These are phyloP conservation scores for Hypoxylon sp. DNA, from an alignment of 2,329 filamentous ascomycete species.

Conservation along the genomic window DNA sequence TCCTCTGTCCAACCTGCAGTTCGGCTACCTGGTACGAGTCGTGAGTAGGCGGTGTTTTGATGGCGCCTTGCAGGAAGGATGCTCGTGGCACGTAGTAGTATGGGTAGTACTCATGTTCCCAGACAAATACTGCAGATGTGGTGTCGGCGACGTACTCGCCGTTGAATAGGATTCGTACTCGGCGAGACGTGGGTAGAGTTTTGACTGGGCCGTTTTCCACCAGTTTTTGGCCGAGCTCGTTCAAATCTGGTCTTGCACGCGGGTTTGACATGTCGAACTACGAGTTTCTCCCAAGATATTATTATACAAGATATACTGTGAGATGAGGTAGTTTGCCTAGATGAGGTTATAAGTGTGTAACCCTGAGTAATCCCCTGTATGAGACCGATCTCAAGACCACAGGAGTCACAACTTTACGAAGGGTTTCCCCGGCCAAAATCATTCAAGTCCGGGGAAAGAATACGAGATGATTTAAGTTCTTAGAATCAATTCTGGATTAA, in stretches of 20 bases:
- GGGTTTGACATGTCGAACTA: constrained; percentile 32
- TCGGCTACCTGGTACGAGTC: constrained; percentile 44
- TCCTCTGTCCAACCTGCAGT: constrained; percentile 34
- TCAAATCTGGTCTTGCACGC: constrained; percentile 39
- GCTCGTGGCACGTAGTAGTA: constrained; percentile 54
- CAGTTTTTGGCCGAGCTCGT: constrained; percentile 49
- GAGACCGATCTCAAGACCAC: background rate
- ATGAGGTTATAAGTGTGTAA: background rate
- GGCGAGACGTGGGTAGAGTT: constrained; percentile 53
- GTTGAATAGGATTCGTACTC: constrained; percentile 54
- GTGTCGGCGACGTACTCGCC: constrained; percentile 55
- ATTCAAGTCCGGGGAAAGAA: background rate
- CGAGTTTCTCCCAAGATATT: background rate
- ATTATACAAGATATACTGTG: background rate
- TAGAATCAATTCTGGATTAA: constrained; percentile 4
- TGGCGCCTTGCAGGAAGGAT: constrained; percentile 32
- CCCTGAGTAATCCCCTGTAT: background rate
- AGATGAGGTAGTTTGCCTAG: background rate
- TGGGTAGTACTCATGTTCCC: constrained; percentile 57
- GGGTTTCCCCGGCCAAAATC: background rate
- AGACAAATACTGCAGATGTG: constrained; percentile 55
- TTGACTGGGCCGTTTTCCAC: constrained; percentile 52
- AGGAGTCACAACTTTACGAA: background rate
- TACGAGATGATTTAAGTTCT: background rate
- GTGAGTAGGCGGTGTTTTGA: background rate